Evolutionary conservation across 1,284 basidiomycete genomes (phyloP).

Genomic region (Trichosporon ovoides): DNA sequence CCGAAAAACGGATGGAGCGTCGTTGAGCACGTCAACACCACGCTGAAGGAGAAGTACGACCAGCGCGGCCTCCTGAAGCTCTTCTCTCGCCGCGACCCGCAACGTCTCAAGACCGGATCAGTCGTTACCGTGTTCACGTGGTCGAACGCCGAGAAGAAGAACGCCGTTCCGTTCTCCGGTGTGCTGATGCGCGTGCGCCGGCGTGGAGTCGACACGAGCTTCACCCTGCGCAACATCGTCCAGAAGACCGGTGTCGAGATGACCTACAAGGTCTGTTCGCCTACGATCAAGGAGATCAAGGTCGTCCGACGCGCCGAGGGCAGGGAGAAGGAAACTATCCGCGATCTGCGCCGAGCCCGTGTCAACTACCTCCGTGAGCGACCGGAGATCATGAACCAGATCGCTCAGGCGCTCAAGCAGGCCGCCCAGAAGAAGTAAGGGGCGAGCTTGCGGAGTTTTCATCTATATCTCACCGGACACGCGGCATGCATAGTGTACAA

Average conservation of each 20-base stretch:
- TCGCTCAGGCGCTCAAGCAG: conserved; percentile 43
- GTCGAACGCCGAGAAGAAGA: conserved; percentile 53
- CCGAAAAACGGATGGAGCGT: conserved; percentile 63
- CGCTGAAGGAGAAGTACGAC: conserved; percentile 61
- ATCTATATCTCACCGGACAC: conserved; percentile 5
- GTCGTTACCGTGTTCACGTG: conserved; percentile 64
- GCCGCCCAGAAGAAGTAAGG: conserved; percentile 1
- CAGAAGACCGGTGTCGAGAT: conserved; percentile 84
- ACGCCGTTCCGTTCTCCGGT: conserved; percentile 65
- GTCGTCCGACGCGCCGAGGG: conserved; percentile 51
- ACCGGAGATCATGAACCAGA: conserved; percentile 41
- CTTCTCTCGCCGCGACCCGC: conserved; percentile 64
- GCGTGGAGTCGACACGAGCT: conserved; percentile 73
- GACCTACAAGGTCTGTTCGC: conserved; percentile 77
- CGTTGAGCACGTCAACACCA: conserved; percentile 66
- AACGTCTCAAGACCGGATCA: conserved; percentile 69
- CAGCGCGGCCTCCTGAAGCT: conserved; percentile 63
- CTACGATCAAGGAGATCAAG: conserved; percentile 77
- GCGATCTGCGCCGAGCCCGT: conserved; percentile 40
- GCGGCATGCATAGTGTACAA: conserved; percentile 26
- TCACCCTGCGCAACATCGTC: conserved; percentile 78
- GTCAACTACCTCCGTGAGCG: conserved; percentile 46
- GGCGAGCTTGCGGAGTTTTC: too few species aligned
- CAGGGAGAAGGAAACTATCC: conserved; percentile 28
- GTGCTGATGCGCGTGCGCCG: conserved; percentile 74